Percentiles rank a stretch among this genome's conserved stretches.
Conservation (phyloP, 345 rosid species). For the Aethionema arabicum region DNA sequence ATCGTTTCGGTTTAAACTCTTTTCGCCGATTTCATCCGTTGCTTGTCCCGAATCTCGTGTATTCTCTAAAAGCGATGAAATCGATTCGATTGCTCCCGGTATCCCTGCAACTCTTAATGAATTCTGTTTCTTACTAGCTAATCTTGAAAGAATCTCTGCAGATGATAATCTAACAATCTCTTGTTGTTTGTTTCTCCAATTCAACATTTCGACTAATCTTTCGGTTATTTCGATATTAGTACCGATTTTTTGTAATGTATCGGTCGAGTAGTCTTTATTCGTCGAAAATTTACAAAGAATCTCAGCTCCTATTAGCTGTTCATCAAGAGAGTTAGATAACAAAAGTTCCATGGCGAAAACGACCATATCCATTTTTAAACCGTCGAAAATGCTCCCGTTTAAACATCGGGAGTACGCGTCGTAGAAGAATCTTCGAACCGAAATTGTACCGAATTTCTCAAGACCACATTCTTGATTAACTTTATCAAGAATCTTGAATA, state of each 20-base stretch:
- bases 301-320: conserved; percentile 72
- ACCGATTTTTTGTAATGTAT: conserved; percentile 89
- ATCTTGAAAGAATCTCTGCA: conserved; percentile 66
- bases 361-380: conserved; percentile 85
- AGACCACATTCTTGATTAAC: conserved; percentile 69
- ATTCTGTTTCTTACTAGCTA: conserved; percentile 81
- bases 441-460: conserved; percentile 53
- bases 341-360: conserved; percentile 68
- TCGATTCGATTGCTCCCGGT: conserved; percentile 90
- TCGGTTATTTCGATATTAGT: conserved; percentile 59
- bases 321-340: conserved; percentile 69
- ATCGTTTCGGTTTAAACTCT: conserved; percentile 40
- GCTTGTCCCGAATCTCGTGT: conserved; percentile 45
- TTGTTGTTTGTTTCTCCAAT: conserved; percentile 82
- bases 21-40: conserved; percentile 79
- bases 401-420: conserved; percentile 83
- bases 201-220: conserved; percentile 82
- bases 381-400: conserved; percentile 84
- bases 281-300: conserved; percentile 46
- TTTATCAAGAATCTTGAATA: conserved; percentile 60
- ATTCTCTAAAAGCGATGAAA: conserved; percentile 72
- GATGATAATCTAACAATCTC: conserved; percentile 75
- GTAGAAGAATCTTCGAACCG: conserved; percentile 76
- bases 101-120: conserved; percentile 75
- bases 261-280: conserved; percentile 58